Percentiles rank a stretch among this genome's conserved stretches.
These are phyloP conservation scores for Physcomitrium patens DNA, from an alignment of 225 moss, liverwort and hornwort genomes.

Conservation along the genomic window DNA sequence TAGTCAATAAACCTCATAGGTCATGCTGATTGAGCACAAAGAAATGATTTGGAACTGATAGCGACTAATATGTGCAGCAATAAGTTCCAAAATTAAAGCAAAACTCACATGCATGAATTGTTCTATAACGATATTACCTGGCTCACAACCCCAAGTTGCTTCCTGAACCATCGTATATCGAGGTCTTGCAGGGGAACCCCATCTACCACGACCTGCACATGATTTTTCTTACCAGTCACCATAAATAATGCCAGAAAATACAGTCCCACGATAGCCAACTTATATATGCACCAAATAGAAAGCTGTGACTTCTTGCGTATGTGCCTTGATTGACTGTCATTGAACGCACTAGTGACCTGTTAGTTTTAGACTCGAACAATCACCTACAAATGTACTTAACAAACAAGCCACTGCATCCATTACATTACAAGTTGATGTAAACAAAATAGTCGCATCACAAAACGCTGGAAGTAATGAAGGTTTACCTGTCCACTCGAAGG, in stretches of 20 bases:
- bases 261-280: neutral
- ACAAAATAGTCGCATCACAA: neutral
- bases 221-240: constrained; percentile 21
- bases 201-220: constrained; percentile 83
- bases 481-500: constrained; percentile 84
- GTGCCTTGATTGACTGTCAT: neutral
- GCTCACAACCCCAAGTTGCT: constrained; percentile 97
- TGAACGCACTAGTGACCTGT: constrained; percentile 11
- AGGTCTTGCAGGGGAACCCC: constrained; percentile 86
- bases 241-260: constrained; percentile 21
- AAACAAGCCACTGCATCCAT: constrained; percentile 3
- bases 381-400: neutral
- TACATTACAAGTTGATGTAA: neutral
- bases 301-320: neutral
- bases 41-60: neutral
- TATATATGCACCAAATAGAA: neutral
- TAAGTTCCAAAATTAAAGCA: neutral
- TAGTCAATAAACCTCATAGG: neutral
- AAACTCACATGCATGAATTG: neutral
- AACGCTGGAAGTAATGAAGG: constrained; percentile 3
- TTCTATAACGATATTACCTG: constrained; percentile 57
- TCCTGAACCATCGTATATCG: constrained; percentile 90
- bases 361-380: constrained; percentile 10
- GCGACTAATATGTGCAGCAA: neutral
- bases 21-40: neutral